A percentile compares a stretch with the other conserved stretches of the same genome.
Evolutionary conservation across 345 rosid species (phyloP).

Genomic region (Reutealis trisperma): DNA sequence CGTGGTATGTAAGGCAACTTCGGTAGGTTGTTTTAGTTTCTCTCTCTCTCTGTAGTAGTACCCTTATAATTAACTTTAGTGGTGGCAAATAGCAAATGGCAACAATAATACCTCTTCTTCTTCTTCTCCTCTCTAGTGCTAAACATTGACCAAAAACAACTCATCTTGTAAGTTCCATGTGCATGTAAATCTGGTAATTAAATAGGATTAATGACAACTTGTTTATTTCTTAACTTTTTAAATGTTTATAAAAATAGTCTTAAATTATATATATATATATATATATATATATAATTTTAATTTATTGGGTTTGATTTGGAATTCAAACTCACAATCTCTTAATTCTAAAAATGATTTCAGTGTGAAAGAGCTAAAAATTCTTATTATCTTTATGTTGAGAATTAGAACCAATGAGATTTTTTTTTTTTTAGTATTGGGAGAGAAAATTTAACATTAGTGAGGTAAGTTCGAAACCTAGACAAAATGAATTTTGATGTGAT

Average conservation of each 20-base stretch:
- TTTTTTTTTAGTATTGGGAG: no score
- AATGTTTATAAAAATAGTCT: neutral
- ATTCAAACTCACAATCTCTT: no score
- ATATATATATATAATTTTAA: no score
- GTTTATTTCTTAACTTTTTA: neutral
- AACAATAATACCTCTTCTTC: neutral
- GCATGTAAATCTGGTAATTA: constrained; percentile 5
- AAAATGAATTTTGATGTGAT: no score
- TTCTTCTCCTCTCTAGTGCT: neutral
- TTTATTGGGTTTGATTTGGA: no score
- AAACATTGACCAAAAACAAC: constrained; percentile 19
- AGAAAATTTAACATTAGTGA: no score
- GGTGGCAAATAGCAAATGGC: neutral
- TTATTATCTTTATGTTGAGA: no score
- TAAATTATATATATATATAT: no score
- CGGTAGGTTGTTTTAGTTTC: constrained; percentile 39
- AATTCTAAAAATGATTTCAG: no score
- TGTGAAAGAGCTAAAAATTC: no score
- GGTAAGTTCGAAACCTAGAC: no score
- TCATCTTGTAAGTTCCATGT: neutral
- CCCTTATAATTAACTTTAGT: neutral
- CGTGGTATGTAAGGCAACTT: constrained; percentile 62
- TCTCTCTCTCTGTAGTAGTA: neutral
- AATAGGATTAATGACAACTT: neutral
- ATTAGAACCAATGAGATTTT: no score